Base-by-base conservation (phyloP, 306 rosid species). In the Ormosia semicastrata region DNA sequence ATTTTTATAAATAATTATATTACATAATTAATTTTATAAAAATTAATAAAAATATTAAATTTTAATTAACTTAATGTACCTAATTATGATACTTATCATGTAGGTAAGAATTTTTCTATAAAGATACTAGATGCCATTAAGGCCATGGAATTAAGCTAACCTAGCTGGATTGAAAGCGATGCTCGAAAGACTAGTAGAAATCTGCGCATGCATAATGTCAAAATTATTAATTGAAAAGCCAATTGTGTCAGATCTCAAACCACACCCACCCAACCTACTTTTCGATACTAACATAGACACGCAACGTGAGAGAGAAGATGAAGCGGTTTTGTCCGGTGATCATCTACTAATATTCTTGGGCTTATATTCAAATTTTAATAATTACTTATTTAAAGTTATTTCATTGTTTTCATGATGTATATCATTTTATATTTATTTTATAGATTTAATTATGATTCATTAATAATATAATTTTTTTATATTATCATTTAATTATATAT, bases 111-210 rank as follows among this genome's bases (percentile, higher is more conserved):
- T n/a, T n/a, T n/a, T n/a, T n/a, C n/a, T n/a, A n/a, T n/a, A n/a
- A n/a, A n/a, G n/a, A 67, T 49, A 12, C 3, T n/a, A 33, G 3
- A 34, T 5, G 2, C 15, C 1, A 54, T 5, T n/a, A n/a, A 56
- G 17, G 56, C n/a, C 8, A 32, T 58, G 39, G 63, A 58, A 41
- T 50, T 68, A 57, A 56, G 15, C 60, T 34, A 32, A n/a, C 30
- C 14, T 66, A 71, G 73, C 78, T 71, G 66, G 68, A 36, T 66
- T 62, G 84, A 80, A 60, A 80, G 53, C 46, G 84, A 80, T 60
- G 57, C 56, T 4, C 1, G 1, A 36, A 40, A 57, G 54, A 13
- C 8, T 15, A 0, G 36, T 52, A n/a, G 66, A 72, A 72, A 56
- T 73, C 18, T 11, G 29, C 30, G 10, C 43, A 46, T 57, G 5